Evolutionary conservation across 2,329 filamentous ascomycete genomes (phyloP).

Genomic region (Fusarium foetens): DNA sequence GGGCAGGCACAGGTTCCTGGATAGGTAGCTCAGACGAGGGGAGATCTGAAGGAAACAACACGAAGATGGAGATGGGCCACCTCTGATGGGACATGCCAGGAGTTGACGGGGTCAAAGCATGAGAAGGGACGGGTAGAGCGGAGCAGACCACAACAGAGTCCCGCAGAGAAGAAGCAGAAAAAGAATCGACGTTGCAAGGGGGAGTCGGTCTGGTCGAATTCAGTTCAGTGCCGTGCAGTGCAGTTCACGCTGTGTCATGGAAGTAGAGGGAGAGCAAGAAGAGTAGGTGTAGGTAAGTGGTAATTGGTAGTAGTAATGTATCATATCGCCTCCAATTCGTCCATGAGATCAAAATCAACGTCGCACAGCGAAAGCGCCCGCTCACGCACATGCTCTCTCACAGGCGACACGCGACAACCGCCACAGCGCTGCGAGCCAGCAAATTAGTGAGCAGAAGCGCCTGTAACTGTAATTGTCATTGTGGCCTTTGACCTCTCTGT

Average conservation of each 20-base stretch:
- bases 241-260: conserved; percentile 16
- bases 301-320: conserved; percentile 15
- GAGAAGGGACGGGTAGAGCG: conserved; percentile 9
- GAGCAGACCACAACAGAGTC: conserved; percentile 17
- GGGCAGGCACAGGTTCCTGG: conserved; percentile 32
- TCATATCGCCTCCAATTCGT: conserved; percentile 18
- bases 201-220: conserved; percentile 18
- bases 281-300: not conserved
- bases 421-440: conserved; percentile 29
- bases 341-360: conserved; percentile 33
- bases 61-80: conserved; percentile 25
- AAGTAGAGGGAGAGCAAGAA: not conserved
- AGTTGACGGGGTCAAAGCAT: conserved; percentile 12
- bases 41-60: conserved; percentile 34
- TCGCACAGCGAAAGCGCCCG: conserved; percentile 34
- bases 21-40: conserved; percentile 30
- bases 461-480: not conserved
- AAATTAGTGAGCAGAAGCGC: conserved; percentile 12
- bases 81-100: conserved; percentile 36
- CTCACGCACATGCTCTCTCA: not conserved
- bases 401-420: conserved; percentile 35
- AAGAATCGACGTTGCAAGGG: conserved; percentile 31
- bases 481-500: conserved; percentile 8
- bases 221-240: not conserved
- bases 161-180: not conserved